A percentile compares a stretch with the other conserved stretches of the same genome.
phyloP scores from a whole-genome alignment of 2,329 filamentous ascomycete genomes.

The Daldinia eschscholtzii region DNA sequence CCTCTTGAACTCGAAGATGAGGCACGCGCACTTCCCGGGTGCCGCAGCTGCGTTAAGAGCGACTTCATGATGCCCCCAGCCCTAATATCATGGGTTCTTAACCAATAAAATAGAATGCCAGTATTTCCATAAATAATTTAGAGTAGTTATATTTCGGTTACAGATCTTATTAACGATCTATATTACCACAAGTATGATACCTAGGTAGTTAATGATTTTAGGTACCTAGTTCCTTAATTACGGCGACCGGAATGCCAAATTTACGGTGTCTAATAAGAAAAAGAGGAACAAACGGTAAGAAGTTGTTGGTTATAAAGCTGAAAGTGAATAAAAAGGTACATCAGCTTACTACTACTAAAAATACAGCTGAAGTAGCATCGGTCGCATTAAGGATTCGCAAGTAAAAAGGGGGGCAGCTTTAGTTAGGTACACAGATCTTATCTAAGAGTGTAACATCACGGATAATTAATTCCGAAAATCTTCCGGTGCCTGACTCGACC shows the following conservation, averaged over 20 bases:
- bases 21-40: constrained; percentile 11
- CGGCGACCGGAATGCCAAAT: neutral
- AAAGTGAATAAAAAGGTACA: neutral
- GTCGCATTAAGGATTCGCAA: constrained; percentile 4
- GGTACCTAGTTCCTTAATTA: neutral
- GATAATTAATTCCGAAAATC: neutral
- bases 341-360: constrained; percentile 12
- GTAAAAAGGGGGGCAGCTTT: neutral
- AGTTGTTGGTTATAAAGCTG: neutral
- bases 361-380: constrained; percentile 6
- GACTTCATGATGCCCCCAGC: constrained; percentile 35
- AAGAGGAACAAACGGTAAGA: constrained; percentile 1
- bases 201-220: neutral
- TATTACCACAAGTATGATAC: neutral
- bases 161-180: neutral
- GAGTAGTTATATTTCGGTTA: neutral
- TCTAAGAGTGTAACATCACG: neutral
- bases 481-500: constrained; percentile 1
- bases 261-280: neutral
- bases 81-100: neutral
- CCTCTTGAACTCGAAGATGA: neutral
- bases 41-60: constrained; percentile 29
- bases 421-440: constrained; percentile 2
- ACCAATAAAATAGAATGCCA: neutral
- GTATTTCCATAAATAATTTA: neutral